Conservation (phyloP, 1,139 yeast genomes). For the Candida pseudoviswanathii region DNA sequence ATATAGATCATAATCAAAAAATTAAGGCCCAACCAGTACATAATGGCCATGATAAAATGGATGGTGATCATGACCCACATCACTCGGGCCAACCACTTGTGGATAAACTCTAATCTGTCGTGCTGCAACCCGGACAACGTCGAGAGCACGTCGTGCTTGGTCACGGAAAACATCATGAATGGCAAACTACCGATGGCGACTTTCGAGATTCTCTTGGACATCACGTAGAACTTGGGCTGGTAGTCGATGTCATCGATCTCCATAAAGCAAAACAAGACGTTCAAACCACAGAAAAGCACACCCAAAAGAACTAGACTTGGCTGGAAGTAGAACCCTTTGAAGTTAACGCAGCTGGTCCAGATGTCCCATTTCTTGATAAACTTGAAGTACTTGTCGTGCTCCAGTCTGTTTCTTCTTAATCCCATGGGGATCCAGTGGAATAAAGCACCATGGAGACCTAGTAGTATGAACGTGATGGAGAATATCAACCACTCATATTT, state of each 20-base stretch:
- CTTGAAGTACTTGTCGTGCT: conserved; percentile 22
- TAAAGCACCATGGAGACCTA: conserved; percentile 41
- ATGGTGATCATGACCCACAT: conserved; percentile 41
- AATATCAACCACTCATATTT: conserved; percentile 40
- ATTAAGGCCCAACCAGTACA: conserved; percentile 45
- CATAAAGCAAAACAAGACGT: conserved; percentile 26
- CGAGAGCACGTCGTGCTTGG: conserved; percentile 43
- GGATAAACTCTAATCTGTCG: conserved; percentile 42
- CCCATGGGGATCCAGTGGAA: conserved; percentile 45
- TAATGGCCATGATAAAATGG: conserved; percentile 33
- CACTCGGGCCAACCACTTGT: conserved; percentile 47
- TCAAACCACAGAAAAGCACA: conserved; percentile 28
- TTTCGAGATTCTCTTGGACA: conserved; percentile 45
- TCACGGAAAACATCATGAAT: conserved; percentile 34
- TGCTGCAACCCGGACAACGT: conserved; percentile 44
- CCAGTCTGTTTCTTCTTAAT: conserved; percentile 16
- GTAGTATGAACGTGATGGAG: conserved; percentile 25
- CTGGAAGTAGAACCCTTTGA: conserved; percentile 31
- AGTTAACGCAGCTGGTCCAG: conserved; percentile 27
- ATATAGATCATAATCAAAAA: conserved; percentile 46
- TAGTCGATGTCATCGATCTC: conserved; percentile 43
- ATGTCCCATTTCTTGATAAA: conserved; percentile 30
- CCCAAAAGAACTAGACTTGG: conserved; percentile 41
- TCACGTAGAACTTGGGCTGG: conserved; percentile 37
- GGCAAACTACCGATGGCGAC: conserved; percentile 47